Evolutionary conservation across 768 basidiomycete genomes (phyloP), one percentile per base, ranked within the genome.

Genomic region (Amanita pseudoporphyria): DNA sequence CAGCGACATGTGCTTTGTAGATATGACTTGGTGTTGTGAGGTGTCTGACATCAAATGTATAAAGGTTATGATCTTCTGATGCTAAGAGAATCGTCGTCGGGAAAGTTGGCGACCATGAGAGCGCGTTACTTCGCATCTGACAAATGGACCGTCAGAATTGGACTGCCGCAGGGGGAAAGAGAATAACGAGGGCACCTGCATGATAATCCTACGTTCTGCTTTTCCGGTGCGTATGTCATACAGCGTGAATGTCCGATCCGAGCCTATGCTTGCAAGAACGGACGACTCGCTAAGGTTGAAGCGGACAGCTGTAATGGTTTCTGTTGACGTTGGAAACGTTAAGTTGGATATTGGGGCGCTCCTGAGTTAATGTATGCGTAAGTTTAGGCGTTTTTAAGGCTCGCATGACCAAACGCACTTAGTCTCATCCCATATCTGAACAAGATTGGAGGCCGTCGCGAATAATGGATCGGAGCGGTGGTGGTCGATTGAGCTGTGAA

Each of bases 51-150:
- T 99, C 96, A 64, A 96, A 99, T 0, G 96, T 97, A 65, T 98
- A 98, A 21, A 98, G 74, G 59, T 97, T 96, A 69, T 98, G 94
- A 60, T 98, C 95, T 71, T 98, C 96, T 0, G 94, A 97, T n/a
- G 90, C 96, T 6, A 98, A 78, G 6, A 99, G 78, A 33, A 97
- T 69, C 3, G 84, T 73, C 0, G 94, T 97, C 3, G 96, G 96
- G 61, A 93, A 84, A 0, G 91, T 95, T 0, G 96, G 96, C 24
- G 92, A 97, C 94, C 94, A 99, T 12, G 91, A 77, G 1, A 99
- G 73, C 6, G 87, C 76, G 57, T 98, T 98, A 57, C 82, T 82
- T 57, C 80, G 83, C 83, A 97, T 91, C 79, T 88, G 52, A 21
- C 12, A 30, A 9, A 19, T 22, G 7, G 22, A 31, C 36, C 28